A percentile compares a stretch with the other conserved stretches of the same genome.
Conservation (phyloP, 768 basidiomycete species). For the Panaeolus cyanescens region DNA sequence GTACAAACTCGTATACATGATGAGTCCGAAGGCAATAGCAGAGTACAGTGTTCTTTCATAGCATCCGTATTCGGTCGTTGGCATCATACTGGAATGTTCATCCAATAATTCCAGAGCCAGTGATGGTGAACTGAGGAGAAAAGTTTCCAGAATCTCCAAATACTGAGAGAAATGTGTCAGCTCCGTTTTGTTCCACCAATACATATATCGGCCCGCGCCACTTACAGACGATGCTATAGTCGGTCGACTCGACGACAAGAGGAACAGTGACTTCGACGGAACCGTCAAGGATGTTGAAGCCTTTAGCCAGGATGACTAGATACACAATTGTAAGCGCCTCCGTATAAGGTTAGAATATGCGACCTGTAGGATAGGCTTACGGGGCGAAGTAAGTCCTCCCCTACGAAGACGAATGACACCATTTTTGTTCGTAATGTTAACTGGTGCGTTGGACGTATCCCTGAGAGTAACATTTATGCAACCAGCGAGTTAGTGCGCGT, state of each 20-base stretch:
- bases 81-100: neutral
- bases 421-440: conserved; percentile 46
- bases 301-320: conserved; percentile 30
- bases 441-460: conserved; percentile 41
- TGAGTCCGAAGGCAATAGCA: neutral
- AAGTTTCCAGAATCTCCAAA: conserved; percentile 53
- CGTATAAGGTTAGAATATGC: neutral
- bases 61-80: neutral
- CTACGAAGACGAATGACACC: conserved; percentile 46
- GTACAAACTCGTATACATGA: no score
- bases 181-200: no score
- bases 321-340: neutral
- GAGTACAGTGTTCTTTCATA: neutral
- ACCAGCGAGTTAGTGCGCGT: neutral
- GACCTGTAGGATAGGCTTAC: conserved; percentile 17
- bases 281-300: conserved; percentile 40
- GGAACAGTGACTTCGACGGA: conserved; percentile 35
- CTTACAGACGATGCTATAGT: conserved; percentile 43
- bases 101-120: conserved; percentile 9
- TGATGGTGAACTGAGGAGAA: conserved; percentile 30
- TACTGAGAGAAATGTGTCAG: no score
- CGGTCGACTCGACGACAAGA: conserved; percentile 28
- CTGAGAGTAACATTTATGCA: conserved; percentile 18
- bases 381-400: conserved; percentile 27
- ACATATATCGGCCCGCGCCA: no score